These are phyloP conservation scores for Saccharomycopsis sp. DNA, from an alignment of 805 yeast genomes.

Conservation along the genomic window DNA sequence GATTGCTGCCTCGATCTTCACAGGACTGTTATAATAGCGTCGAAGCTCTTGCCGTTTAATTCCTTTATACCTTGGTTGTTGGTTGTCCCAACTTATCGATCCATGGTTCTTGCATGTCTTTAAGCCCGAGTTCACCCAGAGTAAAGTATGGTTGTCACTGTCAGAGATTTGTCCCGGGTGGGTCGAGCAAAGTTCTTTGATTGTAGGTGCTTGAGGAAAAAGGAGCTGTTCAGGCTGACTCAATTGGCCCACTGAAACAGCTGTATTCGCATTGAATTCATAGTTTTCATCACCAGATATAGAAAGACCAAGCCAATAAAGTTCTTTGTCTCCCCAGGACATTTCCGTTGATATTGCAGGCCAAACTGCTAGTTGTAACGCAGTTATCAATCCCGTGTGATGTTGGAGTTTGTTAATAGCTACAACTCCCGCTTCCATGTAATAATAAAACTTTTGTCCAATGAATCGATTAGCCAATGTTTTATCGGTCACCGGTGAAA, in stretches of 20 bases:
- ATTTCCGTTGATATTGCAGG: conserved; percentile 38
- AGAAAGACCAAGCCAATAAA: conserved; percentile 61
- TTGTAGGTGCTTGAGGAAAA: conserved; percentile 20
- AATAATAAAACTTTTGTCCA: conserved; percentile 34
- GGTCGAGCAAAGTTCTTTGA: conserved; percentile 45
- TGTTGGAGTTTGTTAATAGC: conserved; percentile 35
- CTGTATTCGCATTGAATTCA: conserved; percentile 42
- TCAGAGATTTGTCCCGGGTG: conserved; percentile 56
- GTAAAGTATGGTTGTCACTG: conserved; percentile 38
- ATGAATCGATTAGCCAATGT: conserved; percentile 38
- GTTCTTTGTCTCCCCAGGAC: conserved; percentile 68
- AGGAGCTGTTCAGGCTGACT: conserved; percentile 25
- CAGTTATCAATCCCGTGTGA: conserved; percentile 39
- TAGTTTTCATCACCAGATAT: conserved; percentile 50
- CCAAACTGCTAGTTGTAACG: conserved; percentile 36
- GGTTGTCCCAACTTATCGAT: conserved; percentile 33
- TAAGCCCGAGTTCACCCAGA: conserved; percentile 58
- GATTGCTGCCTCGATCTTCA: conserved; percentile 39
- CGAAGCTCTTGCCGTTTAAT: conserved; percentile 24
- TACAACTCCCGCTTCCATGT: conserved; percentile 44
- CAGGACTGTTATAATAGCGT: conserved; percentile 31
- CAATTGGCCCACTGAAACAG: conserved; percentile 50
- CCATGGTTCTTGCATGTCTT: conserved; percentile 37
- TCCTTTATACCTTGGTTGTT: conserved; percentile 25
- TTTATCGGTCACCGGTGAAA: conserved; percentile 30